Conservation (phyloP, 768 basidiomycete genomes). For the Leucogyrophana mollusca region DNA sequence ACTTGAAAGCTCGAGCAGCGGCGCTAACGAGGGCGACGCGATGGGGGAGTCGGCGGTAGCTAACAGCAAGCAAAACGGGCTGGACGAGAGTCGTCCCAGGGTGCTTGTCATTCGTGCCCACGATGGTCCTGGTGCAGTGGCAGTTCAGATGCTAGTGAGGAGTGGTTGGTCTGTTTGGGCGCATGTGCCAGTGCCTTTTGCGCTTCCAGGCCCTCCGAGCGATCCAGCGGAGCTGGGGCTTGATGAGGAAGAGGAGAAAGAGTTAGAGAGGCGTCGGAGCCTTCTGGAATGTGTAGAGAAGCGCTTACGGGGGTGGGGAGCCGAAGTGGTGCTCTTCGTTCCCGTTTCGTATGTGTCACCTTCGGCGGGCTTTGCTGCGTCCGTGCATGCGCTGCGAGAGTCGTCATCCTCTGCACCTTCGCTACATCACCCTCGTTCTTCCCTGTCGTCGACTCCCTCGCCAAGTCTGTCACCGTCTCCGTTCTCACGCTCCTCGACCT, state of each 20-base stretch:
- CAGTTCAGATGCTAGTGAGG: conserved; percentile 70
- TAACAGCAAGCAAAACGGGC: conserved; percentile 5
- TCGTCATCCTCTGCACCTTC: conserved; percentile 23
- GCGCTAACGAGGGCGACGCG: conserved; percentile 3
- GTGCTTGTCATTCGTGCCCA: conserved; percentile 74
- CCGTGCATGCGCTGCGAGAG: conserved; percentile 16
- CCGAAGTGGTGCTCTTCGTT: conserved; percentile 73
- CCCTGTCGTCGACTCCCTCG: conserved; percentile 22
- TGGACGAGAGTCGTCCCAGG: conserved; percentile 27
- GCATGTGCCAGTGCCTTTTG: conserved; percentile 48
- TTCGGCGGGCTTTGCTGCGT: conserved; percentile 20
- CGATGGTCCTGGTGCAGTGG: conserved; percentile 73
- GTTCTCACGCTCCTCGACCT: conserved; percentile 27
- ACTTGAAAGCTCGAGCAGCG: conserved; percentile 20
- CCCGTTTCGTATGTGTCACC: conserved; percentile 19
- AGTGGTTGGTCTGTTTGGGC: conserved; percentile 76
- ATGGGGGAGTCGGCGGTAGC: conserved; percentile 4
- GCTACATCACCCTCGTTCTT: conserved; percentile 19
- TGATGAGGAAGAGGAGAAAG: conserved; percentile 30
- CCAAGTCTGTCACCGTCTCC: conserved; percentile 32
- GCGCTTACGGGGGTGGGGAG: conserved; percentile 66
- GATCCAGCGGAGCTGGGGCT: conserved; percentile 32
- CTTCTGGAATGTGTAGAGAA: conserved; percentile 50
- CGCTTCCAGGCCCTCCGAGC: conserved; percentile 31
- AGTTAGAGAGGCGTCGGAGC: conserved; percentile 38